A percentile compares a stretch with the other conserved stretches of the same genome.
Evolutionary conservation across 805 yeast genomes (phyloP).

Genomic region (Wickerhamiella australiensis): DNA sequence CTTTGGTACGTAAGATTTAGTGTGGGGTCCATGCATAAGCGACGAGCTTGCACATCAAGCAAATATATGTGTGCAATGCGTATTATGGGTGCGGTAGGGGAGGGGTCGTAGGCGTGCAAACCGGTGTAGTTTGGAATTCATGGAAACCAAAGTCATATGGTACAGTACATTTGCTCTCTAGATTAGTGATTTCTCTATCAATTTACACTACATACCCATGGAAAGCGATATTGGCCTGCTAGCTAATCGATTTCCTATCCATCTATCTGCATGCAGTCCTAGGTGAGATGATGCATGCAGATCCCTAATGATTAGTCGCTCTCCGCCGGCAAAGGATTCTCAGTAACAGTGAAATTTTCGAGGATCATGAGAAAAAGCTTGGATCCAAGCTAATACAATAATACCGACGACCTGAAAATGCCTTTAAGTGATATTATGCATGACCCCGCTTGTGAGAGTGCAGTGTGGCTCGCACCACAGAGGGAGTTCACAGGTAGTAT

Average conservation of each 20-base stretch:
- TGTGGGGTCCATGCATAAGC: constrained; percentile 2
- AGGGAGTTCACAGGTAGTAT: no score
- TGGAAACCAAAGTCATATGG: not conserved
- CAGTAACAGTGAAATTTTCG: not conserved
- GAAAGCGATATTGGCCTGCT: not conserved
- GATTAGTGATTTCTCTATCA: not conserved
- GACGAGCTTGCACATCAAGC: no score
- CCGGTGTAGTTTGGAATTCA: not conserved
- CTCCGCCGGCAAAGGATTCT: not conserved
- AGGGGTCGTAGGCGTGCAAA: not conserved
- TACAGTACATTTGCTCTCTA: not conserved
- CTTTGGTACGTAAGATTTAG: not conserved
- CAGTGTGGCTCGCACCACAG: not conserved
- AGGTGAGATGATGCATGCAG: not conserved
- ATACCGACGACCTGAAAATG: not conserved
- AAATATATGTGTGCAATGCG: no score
- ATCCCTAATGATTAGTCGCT: not conserved
- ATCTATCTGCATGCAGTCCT: not conserved
- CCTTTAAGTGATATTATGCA: not conserved
- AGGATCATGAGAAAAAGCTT: not conserved
- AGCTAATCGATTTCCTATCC: not conserved
- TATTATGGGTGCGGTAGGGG: not conserved
- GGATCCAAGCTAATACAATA: not conserved
- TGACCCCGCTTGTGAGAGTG: not conserved
- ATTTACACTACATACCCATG: not conserved